Evolutionary conservation across 2,329 filamentous ascomycete species (phyloP).

Genomic region (Neopestalotiopsis sp.): DNA sequence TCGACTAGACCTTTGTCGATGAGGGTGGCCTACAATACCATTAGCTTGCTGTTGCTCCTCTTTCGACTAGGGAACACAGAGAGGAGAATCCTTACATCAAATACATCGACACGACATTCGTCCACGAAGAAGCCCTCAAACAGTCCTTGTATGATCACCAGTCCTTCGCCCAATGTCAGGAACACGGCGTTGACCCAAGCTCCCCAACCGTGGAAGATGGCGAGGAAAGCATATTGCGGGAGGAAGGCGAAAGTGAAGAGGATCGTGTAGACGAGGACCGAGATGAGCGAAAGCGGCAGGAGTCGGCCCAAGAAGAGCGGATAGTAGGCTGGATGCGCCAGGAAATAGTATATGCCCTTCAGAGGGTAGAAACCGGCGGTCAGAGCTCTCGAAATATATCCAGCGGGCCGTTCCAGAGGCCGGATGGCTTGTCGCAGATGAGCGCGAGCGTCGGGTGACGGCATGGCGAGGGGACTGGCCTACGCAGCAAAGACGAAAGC

Average conservation of each 20-base stretch:
- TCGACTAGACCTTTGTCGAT: constrained; percentile 75
- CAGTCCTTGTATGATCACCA: constrained; percentile 71
- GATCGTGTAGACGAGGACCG: constrained; percentile 79
- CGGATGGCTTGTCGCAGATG: constrained; percentile 25
- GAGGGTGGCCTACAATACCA: constrained; percentile 61
- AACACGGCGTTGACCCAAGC: constrained; percentile 93
- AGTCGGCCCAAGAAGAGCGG: constrained; percentile 80
- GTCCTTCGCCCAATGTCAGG: constrained; percentile 81
- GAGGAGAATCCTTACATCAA: constrained; percentile 66
- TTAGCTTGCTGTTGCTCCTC: constrained; percentile 27
- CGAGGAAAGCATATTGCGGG: constrained; percentile 86
- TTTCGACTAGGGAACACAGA: background rate
- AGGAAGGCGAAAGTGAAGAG: constrained; percentile 89
- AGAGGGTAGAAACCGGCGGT: constrained; percentile 60
- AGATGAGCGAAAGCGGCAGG: constrained; percentile 81
- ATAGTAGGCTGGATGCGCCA: constrained; percentile 77
- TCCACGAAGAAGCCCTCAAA: constrained; percentile 86
- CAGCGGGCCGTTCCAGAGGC: constrained; percentile 40
- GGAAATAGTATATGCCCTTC: constrained; percentile 83
- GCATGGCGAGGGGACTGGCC: background rate
- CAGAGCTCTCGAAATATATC: constrained; percentile 49
- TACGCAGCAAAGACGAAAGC: background rate
- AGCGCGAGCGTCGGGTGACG: constrained; percentile 20
- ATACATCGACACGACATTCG: constrained; percentile 78
- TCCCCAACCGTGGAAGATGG: constrained; percentile 83